Conservation (phyloP, 805 yeast species). For the Zygosaccharomyces pseudorouxii region DNA sequence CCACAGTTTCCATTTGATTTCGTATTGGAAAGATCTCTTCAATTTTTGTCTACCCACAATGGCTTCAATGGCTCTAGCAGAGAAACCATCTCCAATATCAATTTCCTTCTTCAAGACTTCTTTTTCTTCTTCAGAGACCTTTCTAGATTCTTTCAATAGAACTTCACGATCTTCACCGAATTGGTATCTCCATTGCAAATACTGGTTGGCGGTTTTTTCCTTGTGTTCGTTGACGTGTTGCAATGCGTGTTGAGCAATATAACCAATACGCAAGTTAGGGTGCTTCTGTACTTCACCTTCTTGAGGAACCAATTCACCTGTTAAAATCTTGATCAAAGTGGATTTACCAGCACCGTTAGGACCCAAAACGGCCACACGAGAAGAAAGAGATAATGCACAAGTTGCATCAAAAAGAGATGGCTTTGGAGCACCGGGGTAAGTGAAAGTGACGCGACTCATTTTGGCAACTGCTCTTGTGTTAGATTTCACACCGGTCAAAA, state of each 20-base stretch:
- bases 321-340: conserved; percentile 85
- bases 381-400: conserved; percentile 88
- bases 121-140: conserved; percentile 67
- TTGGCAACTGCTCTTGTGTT: conserved; percentile 91
- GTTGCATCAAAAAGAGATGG: conserved; percentile 78
- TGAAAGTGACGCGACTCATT: conserved; percentile 76
- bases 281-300: conserved; percentile 93
- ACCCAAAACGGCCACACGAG: conserved; percentile 94
- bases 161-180: conserved; percentile 99
- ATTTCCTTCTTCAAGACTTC: conserved; percentile 72
- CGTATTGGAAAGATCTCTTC: conserved; percentile 95
- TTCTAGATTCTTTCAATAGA: conserved; percentile 85
- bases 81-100: conserved; percentile 81
- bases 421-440: conserved; percentile 84
- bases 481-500: conserved; percentile 94
- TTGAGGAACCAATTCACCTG: conserved; percentile 86
- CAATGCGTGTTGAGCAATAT: conserved; percentile 97
- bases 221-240: conserved; percentile 96
- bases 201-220: conserved; percentile 96
- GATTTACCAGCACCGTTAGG: conserved; percentile 99
- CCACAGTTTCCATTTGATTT: conserved; percentile 89
- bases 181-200: conserved; percentile 96
- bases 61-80: conserved; percentile 85
- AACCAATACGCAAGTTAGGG: conserved; percentile 96
- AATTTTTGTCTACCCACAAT: conserved; percentile 95